Evolutionary conservation across 1,284 basidiomycete species (phyloP).

Genomic region (Ceratobasidium sp.): DNA sequence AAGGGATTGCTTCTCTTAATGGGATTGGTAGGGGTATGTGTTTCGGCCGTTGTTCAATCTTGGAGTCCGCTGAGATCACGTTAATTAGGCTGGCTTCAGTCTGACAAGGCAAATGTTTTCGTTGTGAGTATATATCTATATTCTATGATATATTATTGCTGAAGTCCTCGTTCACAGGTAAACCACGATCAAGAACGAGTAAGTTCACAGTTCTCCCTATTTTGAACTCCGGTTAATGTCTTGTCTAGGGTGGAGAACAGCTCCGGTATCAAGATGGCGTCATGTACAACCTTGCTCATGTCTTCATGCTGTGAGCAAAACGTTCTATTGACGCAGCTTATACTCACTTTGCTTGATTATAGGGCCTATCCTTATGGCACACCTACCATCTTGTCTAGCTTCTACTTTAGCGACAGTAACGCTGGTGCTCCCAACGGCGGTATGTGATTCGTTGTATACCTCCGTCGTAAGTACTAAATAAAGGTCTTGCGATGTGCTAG

Average conservation of each 20-base stretch:
- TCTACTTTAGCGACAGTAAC: slow-evolving; percentile 64
- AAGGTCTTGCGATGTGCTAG: slow-evolving; percentile 54
- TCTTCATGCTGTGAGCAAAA: slow-evolving; percentile 68
- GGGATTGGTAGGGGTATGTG: slow-evolving; percentile 68
- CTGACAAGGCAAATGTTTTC: slow-evolving; percentile 72
- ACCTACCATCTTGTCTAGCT: slow-evolving; percentile 75
- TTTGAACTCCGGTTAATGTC: slow-evolving; percentile 58
- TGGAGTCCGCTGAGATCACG: background rate
- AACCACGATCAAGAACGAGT: slow-evolving; percentile 81
- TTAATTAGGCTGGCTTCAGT: slow-evolving; percentile 68
- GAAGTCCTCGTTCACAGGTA: slow-evolving; percentile 51
- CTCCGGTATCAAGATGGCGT: slow-evolving; percentile 74
- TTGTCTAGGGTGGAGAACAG: slow-evolving; percentile 59
- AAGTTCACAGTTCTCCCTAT: slow-evolving; percentile 47
- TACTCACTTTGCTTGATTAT: slow-evolving; percentile 15
- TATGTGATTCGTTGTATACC: slow-evolving; percentile 49
- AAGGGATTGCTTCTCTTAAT: slow-evolving; percentile 68
- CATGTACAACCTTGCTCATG: slow-evolving; percentile 70
- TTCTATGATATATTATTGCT: background rate
- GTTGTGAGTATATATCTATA: slow-evolving; percentile 57
- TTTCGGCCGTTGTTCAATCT: background rate
- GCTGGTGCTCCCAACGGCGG: slow-evolving; percentile 72
- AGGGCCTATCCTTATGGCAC: slow-evolving; percentile 75
- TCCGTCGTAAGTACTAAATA: background rate
- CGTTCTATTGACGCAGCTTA: background rate